Evolutionary conservation across 495 filamentous ascomycete species (phyloP).

Genomic region (Penicillium bovifimosum): DNA sequence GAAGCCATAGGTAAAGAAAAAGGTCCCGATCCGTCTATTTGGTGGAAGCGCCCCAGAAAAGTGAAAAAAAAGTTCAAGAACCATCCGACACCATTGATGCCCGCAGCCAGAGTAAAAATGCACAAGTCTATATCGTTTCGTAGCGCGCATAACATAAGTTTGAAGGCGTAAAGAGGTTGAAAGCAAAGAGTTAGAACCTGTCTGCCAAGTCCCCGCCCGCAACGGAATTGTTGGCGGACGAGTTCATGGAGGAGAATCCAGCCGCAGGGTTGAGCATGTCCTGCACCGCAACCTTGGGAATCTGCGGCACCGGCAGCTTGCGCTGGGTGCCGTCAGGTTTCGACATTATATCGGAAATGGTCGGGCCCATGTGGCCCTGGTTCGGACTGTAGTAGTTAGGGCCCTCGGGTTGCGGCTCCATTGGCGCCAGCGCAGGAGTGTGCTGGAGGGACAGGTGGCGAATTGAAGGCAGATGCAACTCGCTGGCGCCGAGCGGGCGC

Average conservation of each 20-base stretch:
- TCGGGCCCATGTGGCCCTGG: constrained; percentile 54
- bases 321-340: constrained; percentile 79
- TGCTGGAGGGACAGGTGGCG: constrained; percentile 81
- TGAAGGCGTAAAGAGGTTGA: constrained; percentile 12
- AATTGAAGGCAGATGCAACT: constrained; percentile 79
- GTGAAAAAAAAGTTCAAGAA: constrained; percentile 18
- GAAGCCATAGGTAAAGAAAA: constrained; percentile 16
- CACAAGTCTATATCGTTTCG: constrained; percentile 46
- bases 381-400: constrained; percentile 53
- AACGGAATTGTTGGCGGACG: constrained; percentile 47
- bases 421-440: constrained; percentile 83
- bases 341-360: constrained; percentile 89
- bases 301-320: constrained; percentile 87
- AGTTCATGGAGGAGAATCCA: constrained; percentile 54
- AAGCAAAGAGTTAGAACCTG: constrained; percentile 26
- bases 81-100: constrained; percentile 31
- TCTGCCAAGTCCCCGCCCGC: constrained; percentile 39
- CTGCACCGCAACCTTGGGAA: constrained; percentile 84
- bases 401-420: constrained; percentile 70
- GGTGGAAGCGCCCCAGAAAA: constrained; percentile 29
- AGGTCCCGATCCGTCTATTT: constrained; percentile 34
- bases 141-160: constrained; percentile 33
- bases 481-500: constrained; percentile 63
- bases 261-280: constrained; percentile 67
- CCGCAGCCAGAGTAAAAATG: constrained; percentile 33